phyloP scores from a whole-genome alignment of 768 basidiomycete species.

The Pulveroboletus sp. region DNA sequence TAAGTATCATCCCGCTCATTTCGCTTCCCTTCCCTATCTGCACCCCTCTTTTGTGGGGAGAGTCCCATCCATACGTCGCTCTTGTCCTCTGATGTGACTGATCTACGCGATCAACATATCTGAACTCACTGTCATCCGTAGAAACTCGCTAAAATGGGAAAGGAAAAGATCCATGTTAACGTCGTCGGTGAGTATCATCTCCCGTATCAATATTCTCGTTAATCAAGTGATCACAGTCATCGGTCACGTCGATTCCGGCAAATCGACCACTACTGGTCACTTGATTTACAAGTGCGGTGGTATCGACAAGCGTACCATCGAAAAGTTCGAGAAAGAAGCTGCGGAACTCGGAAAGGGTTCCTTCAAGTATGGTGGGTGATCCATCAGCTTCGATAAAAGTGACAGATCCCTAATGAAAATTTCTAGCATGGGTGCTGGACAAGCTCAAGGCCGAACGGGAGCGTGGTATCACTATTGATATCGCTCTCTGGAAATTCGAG shows the following conservation, averaged over 20 bases:
- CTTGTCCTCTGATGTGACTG: conserved; percentile 12
- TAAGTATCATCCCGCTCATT: conserved; percentile 32
- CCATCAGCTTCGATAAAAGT: conserved; percentile 14
- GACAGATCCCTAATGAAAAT: conserved; percentile 25
- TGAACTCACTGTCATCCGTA: conserved; percentile 22
- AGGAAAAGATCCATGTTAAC: conserved; percentile 95
- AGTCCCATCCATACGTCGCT: conserved; percentile 17
- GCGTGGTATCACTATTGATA: conserved; percentile 99
- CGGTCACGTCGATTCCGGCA: conserved; percentile 99
- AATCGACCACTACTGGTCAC: conserved; percentile 99
- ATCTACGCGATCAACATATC: conserved; percentile 22
- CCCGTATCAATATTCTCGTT: conserved; percentile 13
- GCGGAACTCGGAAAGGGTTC: conserved; percentile 99
- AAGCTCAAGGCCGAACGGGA: conserved; percentile 99
- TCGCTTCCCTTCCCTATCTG: conserved; percentile 17
- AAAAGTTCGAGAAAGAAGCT: conserved; percentile 99
- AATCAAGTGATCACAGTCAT: conserved; percentile 61
- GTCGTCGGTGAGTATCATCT: conserved; percentile 74
- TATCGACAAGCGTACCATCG: conserved; percentile 99
- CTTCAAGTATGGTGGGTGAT: conserved; percentile 86
- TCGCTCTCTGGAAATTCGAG: conserved; percentile 99
- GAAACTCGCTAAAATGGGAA: conserved; percentile 82
- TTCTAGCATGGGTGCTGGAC: conserved; percentile 97
- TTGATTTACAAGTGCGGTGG: conserved; percentile 99
- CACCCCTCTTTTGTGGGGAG: conserved; percentile 14